Evolutionary conservation across 768 basidiomycete species (phyloP), one percentile per base, ranked within the genome.

Genomic region (Boletus insuetus): DNA sequence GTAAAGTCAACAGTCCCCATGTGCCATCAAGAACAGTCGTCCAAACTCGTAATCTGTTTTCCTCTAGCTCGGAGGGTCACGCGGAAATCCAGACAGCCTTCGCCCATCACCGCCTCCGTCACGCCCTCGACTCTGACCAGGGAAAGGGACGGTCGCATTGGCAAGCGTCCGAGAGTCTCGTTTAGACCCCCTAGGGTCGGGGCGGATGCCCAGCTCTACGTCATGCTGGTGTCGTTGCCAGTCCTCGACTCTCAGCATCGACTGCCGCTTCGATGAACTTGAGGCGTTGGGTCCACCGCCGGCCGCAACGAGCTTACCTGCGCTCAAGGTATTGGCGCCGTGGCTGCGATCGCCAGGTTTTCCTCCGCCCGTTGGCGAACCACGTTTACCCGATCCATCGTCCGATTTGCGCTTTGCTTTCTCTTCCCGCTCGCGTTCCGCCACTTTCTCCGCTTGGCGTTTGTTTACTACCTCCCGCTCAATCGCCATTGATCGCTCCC

Each of bases 231-330:
- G 79, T 59, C 81, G 80, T 70, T 89, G 85, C 90, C 91, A 92
- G 66, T 91, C 90, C 69, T 91, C 87, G 39, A 92, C 90, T 67
- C 91, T 90, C 76, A 91, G 70, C 66, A 79, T 83, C 40, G 89
- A 90, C 69, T 86, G 69, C 45, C 87, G 82, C 62, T 81, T 83
- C 42, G 86, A 83, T 35, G 81, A 75, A 29, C 74, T 65, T 14
- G 69, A n/a, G 13, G 40, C 54, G 34, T 63, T 60, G 3, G 51
- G 45, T 16, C 71, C 73, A 22, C 73, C 72, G 6, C 66, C 60
- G 47, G 76, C 65, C 26, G 69, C 64, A 42, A 78, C 82, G 14
- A 91, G 75, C 68, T 79, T 80, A 65, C 85, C 82, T 11, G 80
- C 84, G 62, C 85, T 90, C 68, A 82, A 64, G 10, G 22, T 46